Evolutionary conservation across 2,329 filamentous ascomycete genomes (phyloP), one percentile per base, ranked within the genome.

Genomic region (Gaeumannomyces tritici): DNA sequence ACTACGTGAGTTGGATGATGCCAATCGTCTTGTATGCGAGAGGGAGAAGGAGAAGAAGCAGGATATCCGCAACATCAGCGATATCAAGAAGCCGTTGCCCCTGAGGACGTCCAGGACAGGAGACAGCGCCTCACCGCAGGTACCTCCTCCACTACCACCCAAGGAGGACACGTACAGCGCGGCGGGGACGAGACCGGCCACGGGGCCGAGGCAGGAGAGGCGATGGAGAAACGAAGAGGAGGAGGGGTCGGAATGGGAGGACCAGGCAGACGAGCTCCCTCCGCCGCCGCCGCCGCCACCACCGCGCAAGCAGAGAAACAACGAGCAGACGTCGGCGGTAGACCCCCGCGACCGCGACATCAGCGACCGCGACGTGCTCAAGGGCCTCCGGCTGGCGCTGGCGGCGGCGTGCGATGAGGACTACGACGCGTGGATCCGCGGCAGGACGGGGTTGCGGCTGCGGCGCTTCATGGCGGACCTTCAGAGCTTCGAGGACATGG

Each of bases 381-480:
- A 77, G 60, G 83, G 83, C 0, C 71, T 86, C 13, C 80, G 81
- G 64, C 77, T 85, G 54, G 82, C 82, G 6, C 77, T 81, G 33
- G 80, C 79, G 6, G 83, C 83, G 13, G 83, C 83, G 5, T 83
- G 82, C 60, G 79, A 85, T 62, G 77, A 82, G 62, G 72, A 77
- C 47, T 76, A 84, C 2, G 82, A 86, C 67, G 75, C 75, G 0
- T 79, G 79, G 69, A 79, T 86, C 62, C 73, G 76, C 31, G 72
- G 78, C 27, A 76, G 77, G 64, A 84, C 81, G 0, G 83, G 83
- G 0, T 68, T 83, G 28, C 73, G 80, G 18, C 77, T 85, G 57
- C 77, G 83, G 42, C 77, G 77, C 8, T 83, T 86, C 64, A 69
- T 86, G 21, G 81, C 80, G 4, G 82, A 84, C 66, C 67, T 86